A percentile compares a stretch with the other conserved stretches of the same genome.
Conservation (phyloP, 192 early-diverging fungal species). For the Gonapodya sp. region DNA sequence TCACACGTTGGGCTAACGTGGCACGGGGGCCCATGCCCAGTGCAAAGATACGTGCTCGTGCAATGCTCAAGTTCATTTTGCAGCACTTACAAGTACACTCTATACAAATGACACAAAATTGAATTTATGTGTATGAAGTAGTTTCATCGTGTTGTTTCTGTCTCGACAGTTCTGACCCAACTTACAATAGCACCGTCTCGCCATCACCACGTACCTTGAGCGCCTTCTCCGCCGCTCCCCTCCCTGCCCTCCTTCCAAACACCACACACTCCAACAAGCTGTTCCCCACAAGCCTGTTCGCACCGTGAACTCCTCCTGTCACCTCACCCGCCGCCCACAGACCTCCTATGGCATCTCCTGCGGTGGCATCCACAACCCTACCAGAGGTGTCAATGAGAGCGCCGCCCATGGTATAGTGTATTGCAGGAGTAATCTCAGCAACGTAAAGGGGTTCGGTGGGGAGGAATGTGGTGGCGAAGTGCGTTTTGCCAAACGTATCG, state of each 20-base stretch:
- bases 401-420: slow-evolving; percentile 1
- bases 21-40: no score
- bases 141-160: no score
- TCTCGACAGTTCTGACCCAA: no score
- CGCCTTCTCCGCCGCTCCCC: not conserved
- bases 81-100: no score
- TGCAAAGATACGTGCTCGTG: no score
- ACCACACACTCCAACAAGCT: slow-evolving; percentile 35
- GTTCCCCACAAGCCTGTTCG: slow-evolving; percentile 31
- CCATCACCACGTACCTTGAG: no score
- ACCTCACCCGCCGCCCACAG: slow-evolving; percentile 34
- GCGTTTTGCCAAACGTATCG: not conserved
- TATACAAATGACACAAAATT: no score
- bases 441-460: slow-evolving; percentile 2
- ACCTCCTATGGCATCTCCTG: slow-evolving; percentile 13
- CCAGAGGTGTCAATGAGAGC: not conserved
- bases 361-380: not conserved
- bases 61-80: no score
- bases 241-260: slow-evolving; percentile 22
- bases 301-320: slow-evolving; percentile 27
- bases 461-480: not conserved
- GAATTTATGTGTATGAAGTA: no score
- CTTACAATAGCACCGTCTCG: no score
- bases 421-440: not conserved
- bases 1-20: no score